Evolutionary conservation across 345 rosid species (phyloP), one percentile per base, ranked within the genome.

Genomic region (Lepidium aucheri): DNA sequence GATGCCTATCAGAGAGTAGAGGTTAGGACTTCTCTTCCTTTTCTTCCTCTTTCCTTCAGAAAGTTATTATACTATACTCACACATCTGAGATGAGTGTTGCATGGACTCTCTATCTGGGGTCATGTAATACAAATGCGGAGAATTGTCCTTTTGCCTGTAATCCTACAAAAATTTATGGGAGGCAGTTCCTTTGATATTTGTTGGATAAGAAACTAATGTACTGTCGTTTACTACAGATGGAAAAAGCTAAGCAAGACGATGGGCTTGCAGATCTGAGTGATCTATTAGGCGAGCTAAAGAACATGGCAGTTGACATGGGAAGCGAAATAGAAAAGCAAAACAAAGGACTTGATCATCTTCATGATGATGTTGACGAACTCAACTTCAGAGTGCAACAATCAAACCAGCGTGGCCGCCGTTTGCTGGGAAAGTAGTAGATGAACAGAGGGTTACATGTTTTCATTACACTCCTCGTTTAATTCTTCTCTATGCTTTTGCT

Each of bases 271-370:
- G 95, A 89, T 63, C 73, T 95, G 74, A 91, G 99, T 60, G 74
- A 80, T 73, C 43, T 94, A 10, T 61, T 94, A 15, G 97, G 95
- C 8, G 95, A 94, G 36, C 76, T 94, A 62, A 91, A 88, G 83
- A 67, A 46, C 65, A 94, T 94, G 97, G 99, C 99, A 3, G 66
- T 82, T 38, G 99, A 88, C 71, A 91, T 94, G 95, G 96, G 96
- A 53, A 74, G 82, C 12, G 99, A 94, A 79, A 80, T 94, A 54
- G 97, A 81, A 36, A 76, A 95, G 83, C 89, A 84, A 61, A 84
- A 76, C 71, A 78, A 87, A 73, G 74, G 87, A 51, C 74, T 94
- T 81, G 89, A 83, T 64, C 82, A 69, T 76, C 65, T 85, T 16
- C 54, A 86, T 24, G 82, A 80, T 17, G 97, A 94, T 55, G 92